These are phyloP conservation scores for Sanghuangporus baumii DNA, from an alignment of 1,284 basidiomycete species.

Conservation along the genomic window DNA sequence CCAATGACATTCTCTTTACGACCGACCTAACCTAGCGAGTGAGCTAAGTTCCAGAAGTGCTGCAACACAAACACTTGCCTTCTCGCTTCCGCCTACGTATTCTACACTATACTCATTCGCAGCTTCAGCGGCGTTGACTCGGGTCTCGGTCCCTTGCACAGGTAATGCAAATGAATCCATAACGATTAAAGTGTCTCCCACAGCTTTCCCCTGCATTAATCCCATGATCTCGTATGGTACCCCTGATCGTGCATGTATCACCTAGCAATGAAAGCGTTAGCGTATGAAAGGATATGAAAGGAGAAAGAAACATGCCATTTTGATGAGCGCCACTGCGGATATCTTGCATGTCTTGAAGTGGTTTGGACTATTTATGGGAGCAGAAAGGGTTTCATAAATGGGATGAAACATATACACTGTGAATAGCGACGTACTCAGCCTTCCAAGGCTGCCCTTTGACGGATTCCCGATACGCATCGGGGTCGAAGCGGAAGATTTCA, in stretches of 20 bases:
- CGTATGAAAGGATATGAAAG: not conserved
- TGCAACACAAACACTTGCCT: slow-evolving; percentile 39
- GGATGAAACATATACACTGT: not conserved
- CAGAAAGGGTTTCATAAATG: not conserved
- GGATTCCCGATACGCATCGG: slow-evolving; percentile 64
- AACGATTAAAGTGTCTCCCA: slow-evolving; percentile 82
- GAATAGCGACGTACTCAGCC: slow-evolving; percentile 57
- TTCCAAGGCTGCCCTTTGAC: slow-evolving; percentile 80
- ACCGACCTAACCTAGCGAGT: slow-evolving; percentile 48
- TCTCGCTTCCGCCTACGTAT: slow-evolving; percentile 76
- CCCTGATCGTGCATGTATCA: slow-evolving; percentile 96
- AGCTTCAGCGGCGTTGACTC: slow-evolving; percentile 94
- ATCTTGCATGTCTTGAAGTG: slow-evolving; percentile 95
- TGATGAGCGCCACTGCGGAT: slow-evolving; percentile 92
- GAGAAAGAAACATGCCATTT: slow-evolving; percentile 68
- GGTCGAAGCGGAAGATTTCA: slow-evolving; percentile 78
- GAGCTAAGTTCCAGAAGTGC: not conserved
- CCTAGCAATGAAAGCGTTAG: slow-evolving; percentile 40
- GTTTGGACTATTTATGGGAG: slow-evolving; percentile 75
- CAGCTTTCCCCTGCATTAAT: slow-evolving; percentile 95
- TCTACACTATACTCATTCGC: slow-evolving; percentile 99
- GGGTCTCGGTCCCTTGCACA: slow-evolving; percentile 98
- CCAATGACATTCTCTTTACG: slow-evolving; percentile 87
- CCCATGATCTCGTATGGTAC: slow-evolving; percentile 99
- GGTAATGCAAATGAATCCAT: slow-evolving; percentile 97